Evolutionary conservation across 1,139 yeast genomes (phyloP).

Genomic region (Meyerozyma athensensis): DNA sequence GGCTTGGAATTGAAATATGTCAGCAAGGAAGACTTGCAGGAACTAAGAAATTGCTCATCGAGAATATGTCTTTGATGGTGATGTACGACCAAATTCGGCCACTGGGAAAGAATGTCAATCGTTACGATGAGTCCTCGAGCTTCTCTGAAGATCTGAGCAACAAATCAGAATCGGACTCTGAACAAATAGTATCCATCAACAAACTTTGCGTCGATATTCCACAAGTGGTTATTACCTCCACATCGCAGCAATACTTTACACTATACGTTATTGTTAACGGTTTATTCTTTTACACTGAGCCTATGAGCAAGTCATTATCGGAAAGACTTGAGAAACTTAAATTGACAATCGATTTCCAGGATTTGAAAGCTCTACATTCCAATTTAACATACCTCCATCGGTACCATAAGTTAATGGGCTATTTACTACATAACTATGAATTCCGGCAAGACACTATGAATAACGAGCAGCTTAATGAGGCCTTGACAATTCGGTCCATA

Average conservation of each 20-base stretch:
- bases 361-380: constrained; percentile 26
- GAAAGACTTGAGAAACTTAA: constrained; percentile 37
- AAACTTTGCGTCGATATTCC: constrained; percentile 38
- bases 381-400: constrained; percentile 25
- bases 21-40: constrained; percentile 35
- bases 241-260: constrained; percentile 40
- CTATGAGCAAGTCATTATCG: constrained; percentile 31
- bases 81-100: constrained; percentile 32
- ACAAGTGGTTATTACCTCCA: constrained; percentile 33
- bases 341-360: constrained; percentile 41
- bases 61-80: constrained; percentile 35
- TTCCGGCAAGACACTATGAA: constrained; percentile 31
- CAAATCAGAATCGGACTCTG: constrained; percentile 5
- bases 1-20: constrained; percentile 43
- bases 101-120: constrained; percentile 13
- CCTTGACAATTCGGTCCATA: constrained; percentile 24
- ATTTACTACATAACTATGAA: constrained; percentile 29
- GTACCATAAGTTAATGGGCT: constrained; percentile 20
- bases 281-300: constrained; percentile 40
- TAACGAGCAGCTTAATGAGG: constrained; percentile 37
- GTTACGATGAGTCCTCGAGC: constrained; percentile 4
- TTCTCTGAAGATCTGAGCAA: neutral
- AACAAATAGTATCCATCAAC: constrained; percentile 9
- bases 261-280: constrained; percentile 32
- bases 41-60: constrained; percentile 31